These are phyloP conservation scores for Naganishia onofrii DNA, from an alignment of 768 basidiomycete genomes.

Conservation along the genomic window DNA sequence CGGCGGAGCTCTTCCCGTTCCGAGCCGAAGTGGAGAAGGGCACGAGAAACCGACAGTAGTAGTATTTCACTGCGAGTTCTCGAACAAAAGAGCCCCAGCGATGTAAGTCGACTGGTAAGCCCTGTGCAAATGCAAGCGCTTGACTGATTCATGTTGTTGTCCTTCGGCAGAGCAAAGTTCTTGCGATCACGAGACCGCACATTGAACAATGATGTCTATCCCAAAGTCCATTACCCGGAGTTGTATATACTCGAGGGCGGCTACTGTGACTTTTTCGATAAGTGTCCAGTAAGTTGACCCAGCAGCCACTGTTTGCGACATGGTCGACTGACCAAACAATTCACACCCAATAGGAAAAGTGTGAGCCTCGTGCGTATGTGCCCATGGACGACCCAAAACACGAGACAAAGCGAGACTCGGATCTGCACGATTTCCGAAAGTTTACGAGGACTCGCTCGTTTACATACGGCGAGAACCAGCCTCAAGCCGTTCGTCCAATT, in stretches of 20 bases:
- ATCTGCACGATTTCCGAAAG: conserved; percentile 87
- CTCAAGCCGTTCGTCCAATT: conserved; percentile 31
- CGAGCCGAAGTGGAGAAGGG: conserved; percentile 64
- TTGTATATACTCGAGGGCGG: conserved; percentile 96
- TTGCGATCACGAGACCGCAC: conserved; percentile 85
- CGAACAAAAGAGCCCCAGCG: conserved; percentile 88
- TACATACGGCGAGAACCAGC: conserved; percentile 72
- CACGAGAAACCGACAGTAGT: conserved; percentile 67
- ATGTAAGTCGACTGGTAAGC: conserved; percentile 65
- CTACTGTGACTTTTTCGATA: conserved; percentile 80
- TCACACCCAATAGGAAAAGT: conserved; percentile 47
- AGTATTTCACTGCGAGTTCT: conserved; percentile 98
- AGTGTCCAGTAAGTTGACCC: conserved; percentile 56
- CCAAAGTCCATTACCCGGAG: conserved; percentile 90
- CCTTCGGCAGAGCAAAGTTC: conserved; percentile 73
- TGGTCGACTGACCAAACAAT: not conserved
- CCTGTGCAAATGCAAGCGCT: conserved; percentile 1
- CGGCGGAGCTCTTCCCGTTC: conserved; percentile 52
- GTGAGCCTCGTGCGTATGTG: conserved; percentile 78
- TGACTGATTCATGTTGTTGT: conserved; percentile 19
- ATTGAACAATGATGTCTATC: conserved; percentile 83
- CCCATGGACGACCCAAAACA: conserved; percentile 92
- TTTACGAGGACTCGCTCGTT: conserved; percentile 89
- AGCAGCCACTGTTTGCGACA: not conserved
- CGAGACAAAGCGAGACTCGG: conserved; percentile 72